phyloP scores from a whole-genome alignment of 495 filamentous ascomycete genomes.

The Mycothermus thermophilus region DNA sequence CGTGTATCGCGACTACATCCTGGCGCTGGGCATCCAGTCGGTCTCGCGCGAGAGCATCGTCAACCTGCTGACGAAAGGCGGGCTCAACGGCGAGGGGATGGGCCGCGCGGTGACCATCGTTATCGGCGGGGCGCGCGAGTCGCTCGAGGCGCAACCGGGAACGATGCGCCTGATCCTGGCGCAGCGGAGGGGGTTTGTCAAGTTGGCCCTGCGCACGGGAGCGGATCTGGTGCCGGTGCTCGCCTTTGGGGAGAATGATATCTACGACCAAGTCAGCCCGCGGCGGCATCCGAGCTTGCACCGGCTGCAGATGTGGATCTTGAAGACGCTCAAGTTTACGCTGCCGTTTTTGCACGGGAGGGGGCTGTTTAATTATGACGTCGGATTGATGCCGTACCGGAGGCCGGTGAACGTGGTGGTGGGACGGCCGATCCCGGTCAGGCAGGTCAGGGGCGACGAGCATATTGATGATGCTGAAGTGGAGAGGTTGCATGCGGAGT shows the following conservation, averaged over 20 bases:
- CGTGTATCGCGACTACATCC: slow-evolving; percentile 81
- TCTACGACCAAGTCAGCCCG: slow-evolving; percentile 77
- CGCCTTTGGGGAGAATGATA: slow-evolving; percentile 86
- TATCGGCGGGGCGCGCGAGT: slow-evolving; percentile 82
- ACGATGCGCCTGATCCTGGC: slow-evolving; percentile 62
- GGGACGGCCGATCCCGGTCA: slow-evolving; percentile 61
- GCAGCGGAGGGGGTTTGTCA: slow-evolving; percentile 82
- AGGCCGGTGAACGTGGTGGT: slow-evolving; percentile 78
- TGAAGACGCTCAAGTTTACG: slow-evolving; percentile 82
- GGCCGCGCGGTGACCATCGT: slow-evolving; percentile 94
- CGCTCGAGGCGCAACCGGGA: slow-evolving; percentile 69
- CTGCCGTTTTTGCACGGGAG: slow-evolving; percentile 79
- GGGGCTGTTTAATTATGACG: slow-evolving; percentile 95
- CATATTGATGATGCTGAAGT: slow-evolving; percentile 58
- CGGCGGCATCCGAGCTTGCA: slow-evolving; percentile 58
- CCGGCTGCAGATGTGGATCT: slow-evolving; percentile 63
- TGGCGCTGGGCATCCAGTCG: slow-evolving; percentile 71
- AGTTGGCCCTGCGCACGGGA: slow-evolving; percentile 76
- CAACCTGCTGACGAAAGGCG: slow-evolving; percentile 68
- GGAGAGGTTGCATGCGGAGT: slow-evolving; percentile 61
- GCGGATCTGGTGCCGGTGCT: slow-evolving; percentile 87
- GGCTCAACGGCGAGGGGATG: slow-evolving; percentile 70
- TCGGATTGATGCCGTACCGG: slow-evolving; percentile 88
- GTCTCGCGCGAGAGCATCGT: slow-evolving; percentile 85
- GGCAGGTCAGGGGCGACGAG: slow-evolving; percentile 15